phyloP scores from a whole-genome alignment of 345 rosid species.

The Brassica cretica region DNA sequence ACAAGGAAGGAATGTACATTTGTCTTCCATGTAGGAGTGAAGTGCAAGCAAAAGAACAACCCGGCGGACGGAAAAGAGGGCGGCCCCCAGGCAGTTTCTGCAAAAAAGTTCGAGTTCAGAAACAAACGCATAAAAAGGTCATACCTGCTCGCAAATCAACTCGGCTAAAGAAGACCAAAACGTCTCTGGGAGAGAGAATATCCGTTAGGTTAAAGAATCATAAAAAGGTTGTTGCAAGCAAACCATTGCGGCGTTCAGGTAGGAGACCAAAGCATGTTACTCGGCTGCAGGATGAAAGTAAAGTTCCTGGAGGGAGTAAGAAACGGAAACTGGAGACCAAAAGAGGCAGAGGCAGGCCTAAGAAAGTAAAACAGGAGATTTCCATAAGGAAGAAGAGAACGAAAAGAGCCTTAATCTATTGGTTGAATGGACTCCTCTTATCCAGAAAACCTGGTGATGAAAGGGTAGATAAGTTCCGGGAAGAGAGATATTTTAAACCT shows the following conservation, averaged over 20 bases:
- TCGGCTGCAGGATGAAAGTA: constrained; percentile 46
- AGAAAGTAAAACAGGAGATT: constrained; percentile 42
- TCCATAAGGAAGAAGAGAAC: constrained; percentile 68
- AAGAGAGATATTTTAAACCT: constrained; percentile 44
- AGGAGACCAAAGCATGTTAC: constrained; percentile 53
- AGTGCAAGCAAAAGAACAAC: constrained; percentile 39
- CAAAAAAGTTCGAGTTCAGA: constrained; percentile 44
- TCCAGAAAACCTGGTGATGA: constrained; percentile 72
- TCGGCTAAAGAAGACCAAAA: constrained; percentile 40
- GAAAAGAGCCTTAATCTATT: constrained; percentile 52
- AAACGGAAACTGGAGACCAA: constrained; percentile 54
- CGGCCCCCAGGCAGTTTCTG: constrained; percentile 41
- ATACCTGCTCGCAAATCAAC: constrained; percentile 38
- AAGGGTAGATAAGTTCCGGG: constrained; percentile 59
- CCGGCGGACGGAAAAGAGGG: constrained; percentile 39
- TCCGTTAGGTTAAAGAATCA: constrained; percentile 46
- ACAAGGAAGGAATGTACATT: constrained; percentile 52
- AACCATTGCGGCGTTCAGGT: constrained; percentile 83
- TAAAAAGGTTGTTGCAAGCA: constrained; percentile 51
- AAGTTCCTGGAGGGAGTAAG: constrained; percentile 43
- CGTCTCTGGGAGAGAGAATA: constrained; percentile 38
- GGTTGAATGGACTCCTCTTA: constrained; percentile 83
- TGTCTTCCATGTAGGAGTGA: constrained; percentile 67
- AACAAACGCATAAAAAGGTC: constrained; percentile 43
- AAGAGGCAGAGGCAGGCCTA: constrained; percentile 43